Evolutionary conservation across 1,139 yeast genomes (phyloP).

Genomic region (Geotrichum restrictum): DNA sequence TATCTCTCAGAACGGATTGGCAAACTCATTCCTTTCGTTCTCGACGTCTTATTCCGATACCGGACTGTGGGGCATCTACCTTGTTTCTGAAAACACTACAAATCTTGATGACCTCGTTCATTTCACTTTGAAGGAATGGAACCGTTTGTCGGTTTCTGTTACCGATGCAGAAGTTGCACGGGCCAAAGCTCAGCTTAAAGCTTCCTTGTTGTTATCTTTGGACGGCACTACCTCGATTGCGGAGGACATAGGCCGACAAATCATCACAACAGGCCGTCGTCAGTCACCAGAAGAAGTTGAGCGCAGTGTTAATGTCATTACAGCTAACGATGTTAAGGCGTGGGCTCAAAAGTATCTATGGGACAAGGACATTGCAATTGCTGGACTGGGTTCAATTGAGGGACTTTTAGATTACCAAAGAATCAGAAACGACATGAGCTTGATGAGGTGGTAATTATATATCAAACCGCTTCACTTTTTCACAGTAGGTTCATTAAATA

Average conservation of each 20-base stretch:
- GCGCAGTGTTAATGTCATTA: conserved; percentile 71
- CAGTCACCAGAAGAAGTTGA: conserved; percentile 90
- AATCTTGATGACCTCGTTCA: conserved; percentile 64
- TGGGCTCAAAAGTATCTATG: conserved; percentile 87
- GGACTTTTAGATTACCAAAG: conserved; percentile 58
- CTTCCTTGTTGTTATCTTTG: conserved; percentile 77
- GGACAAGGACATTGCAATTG: conserved; percentile 78
- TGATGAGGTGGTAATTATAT: conserved; percentile 4
- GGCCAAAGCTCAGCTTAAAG: conserved; percentile 91
- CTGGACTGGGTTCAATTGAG: conserved; percentile 80
- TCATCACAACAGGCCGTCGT: conserved; percentile 89
- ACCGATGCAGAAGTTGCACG: conserved; percentile 85
- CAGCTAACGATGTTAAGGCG: conserved; percentile 70
- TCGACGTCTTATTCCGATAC: conserved; percentile 96
- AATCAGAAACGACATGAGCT: conserved; percentile 45
- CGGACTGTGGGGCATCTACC: conserved; percentile 94
- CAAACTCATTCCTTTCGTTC: conserved; percentile 93
- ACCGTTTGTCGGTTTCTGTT: conserved; percentile 73
- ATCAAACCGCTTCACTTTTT: too few species aligned
- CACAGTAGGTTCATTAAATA: too few species aligned
- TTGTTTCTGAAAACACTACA: conserved; percentile 72
- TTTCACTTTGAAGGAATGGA: conserved; percentile 84
- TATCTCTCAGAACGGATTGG: conserved; percentile 70
- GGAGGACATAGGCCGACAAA: conserved; percentile 95
- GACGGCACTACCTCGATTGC: conserved; percentile 97